Percentiles rank a stretch among this genome's conserved stretches.
Evolutionary conservation across 345 rosid species (phyloP).

Genomic region (Limnanthes douglasii): DNA sequence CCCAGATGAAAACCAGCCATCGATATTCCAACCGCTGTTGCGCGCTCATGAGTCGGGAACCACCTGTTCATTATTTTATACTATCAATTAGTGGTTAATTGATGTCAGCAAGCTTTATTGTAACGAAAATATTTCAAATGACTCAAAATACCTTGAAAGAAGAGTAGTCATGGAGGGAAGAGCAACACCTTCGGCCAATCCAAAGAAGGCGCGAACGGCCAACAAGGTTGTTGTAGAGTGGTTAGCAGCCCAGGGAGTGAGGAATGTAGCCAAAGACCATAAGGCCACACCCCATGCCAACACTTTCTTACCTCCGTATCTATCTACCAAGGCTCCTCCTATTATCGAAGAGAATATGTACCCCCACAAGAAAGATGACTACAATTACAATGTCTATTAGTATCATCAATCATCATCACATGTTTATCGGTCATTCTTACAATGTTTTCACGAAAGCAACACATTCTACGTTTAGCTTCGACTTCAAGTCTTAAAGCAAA

Average conservation of each 20-base stretch:
- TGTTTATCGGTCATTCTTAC: too few species aligned
- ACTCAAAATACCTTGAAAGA: constrained; percentile 57
- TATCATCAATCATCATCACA: too few species aligned
- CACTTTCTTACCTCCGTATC: constrained; percentile 76
- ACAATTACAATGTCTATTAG: too few species aligned
- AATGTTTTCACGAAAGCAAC: too few species aligned
- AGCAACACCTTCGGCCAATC: constrained; percentile 92
- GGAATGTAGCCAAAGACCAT: constrained; percentile 85
- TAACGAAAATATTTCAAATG: too few species aligned
- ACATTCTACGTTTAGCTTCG: too few species aligned
- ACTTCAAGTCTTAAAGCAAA: too few species aligned
- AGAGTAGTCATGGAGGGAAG: constrained; percentile 81
- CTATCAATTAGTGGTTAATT: too few species aligned
- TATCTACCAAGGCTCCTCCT: constrained; percentile 84
- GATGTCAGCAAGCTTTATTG: too few species aligned
- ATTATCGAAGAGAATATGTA: constrained; percentile 78
- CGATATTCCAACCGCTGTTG: constrained; percentile 79
- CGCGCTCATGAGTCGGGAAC: constrained; percentile 75
- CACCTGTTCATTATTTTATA: too few species aligned
- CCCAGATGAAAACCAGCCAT: constrained; percentile 99
- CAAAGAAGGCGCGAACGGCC: constrained; percentile 70
- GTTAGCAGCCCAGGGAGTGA: constrained; percentile 86
- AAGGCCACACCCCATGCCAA: constrained; percentile 77
- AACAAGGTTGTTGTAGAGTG: constrained; percentile 63
- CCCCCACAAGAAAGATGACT: constrained; percentile 98